phyloP scores from a whole-genome alignment of 805 yeast genomes.

The Huiozyma naganishii region DNA sequence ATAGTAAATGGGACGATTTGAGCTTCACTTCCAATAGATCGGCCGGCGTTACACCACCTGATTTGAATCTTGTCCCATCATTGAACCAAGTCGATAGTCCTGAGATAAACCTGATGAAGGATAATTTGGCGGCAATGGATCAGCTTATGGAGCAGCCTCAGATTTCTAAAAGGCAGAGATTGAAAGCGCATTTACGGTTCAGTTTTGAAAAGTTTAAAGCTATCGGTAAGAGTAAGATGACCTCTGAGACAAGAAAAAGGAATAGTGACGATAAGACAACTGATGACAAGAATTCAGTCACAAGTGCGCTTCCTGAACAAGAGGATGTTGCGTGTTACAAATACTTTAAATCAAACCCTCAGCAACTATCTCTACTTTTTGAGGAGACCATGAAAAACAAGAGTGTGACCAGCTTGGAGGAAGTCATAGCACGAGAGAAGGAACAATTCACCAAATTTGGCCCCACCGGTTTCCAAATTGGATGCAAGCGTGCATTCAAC shows the following conservation, averaged over 20 bases:
- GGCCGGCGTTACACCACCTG: no score
- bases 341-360: slow-evolving; percentile 9
- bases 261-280: background rate
- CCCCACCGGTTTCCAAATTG: no score
- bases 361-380: slow-evolving; percentile 11
- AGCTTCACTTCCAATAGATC: no score
- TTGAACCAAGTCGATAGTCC: no score
- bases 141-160: background rate
- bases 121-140: no score
- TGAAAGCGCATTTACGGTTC: background rate
- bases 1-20: no score
- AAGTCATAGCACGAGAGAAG: no score
- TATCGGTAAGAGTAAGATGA: background rate
- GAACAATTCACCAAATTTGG: no score
- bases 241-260: background rate
- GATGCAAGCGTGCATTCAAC: no score
- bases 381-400: slow-evolving; percentile 9
- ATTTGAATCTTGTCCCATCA: no score
- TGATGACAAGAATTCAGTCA: no score
- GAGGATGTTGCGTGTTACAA: slow-evolving; percentile 7
- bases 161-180: background rate
- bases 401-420: background rate
- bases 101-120: no score
- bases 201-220: background rate
- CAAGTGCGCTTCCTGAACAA: background rate